phyloP scores from a whole-genome alignment of 371 early-diverging fungal genomes.

The Amoeboaphelidium protococcarum region DNA sequence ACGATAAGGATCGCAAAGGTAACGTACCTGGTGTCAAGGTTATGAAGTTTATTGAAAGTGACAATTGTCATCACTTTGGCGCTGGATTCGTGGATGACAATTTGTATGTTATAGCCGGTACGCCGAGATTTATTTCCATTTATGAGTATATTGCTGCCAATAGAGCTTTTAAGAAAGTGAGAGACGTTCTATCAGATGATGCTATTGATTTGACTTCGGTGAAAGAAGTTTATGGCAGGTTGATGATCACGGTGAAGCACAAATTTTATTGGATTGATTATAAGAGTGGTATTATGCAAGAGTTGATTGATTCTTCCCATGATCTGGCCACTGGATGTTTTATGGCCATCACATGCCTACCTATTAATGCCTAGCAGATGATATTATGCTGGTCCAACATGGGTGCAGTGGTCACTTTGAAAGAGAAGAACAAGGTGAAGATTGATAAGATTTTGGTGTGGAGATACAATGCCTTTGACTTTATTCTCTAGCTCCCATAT shows the following conservation, averaged over 20 bases:
- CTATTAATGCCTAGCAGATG: no score
- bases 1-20: background rate
- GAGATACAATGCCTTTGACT: no score
- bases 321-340: no score
- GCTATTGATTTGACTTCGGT: background rate
- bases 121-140: background rate
- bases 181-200: background rate
- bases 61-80: background rate
- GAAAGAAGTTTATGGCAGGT: background rate
- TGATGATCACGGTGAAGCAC: background rate
- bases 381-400: no score
- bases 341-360: no score
- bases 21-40: background rate
- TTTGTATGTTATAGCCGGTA: background rate
- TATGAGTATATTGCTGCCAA: background rate
- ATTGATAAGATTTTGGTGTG: no score
- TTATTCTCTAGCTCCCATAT: no score
- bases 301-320: background rate
- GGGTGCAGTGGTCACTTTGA: no score
- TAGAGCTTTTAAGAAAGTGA: background rate
- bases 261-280: background rate
- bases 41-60: background rate
- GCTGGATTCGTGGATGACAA: background rate
- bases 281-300: background rate
- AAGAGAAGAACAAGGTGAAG: no score